Evolutionary conservation across 202 grass and related monocot genomes (phyloP), one percentile per base, ranked within the genome.

Genomic region (Zoysia matrella): DNA sequence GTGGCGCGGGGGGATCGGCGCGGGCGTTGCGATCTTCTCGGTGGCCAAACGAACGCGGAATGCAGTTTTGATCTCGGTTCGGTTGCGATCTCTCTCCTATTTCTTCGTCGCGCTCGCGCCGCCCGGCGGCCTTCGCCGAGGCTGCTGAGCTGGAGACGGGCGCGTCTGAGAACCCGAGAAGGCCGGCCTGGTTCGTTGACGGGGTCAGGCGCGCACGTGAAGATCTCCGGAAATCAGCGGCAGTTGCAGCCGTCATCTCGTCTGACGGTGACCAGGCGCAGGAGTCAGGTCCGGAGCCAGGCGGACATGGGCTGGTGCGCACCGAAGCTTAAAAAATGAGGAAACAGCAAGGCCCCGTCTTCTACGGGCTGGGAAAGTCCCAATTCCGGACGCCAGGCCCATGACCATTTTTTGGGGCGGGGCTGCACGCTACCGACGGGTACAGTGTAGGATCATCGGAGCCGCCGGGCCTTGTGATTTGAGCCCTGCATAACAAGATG

Each of bases 141-240:
- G 30, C 30, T 36, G 30, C 46, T 16, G 75, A 46, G 68, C 57
- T 55, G 74, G 56, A 15, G 14, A 1, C 53, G 55, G 39, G 69
- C 50, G 62, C 73, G 82, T 39, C 87, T 85, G 87, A 89, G 82
- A 78, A 73, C 60, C 78, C 87, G 78, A 89, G 82, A 65, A 69
- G 67, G 87, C 87, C 86, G 86, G 86, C 86, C 14, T 39, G 60
- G 16, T 15, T 67, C 1, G 30, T 75, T 81, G 87, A 84, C 81
- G 57, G 44, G 82, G 77, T 85, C 82, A 65, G 86, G 72, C 45
- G 48, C 56, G 14, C 1, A 52, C 69, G 7, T 62, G 58, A 60
- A 36, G 56, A 22, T 36, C 60, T 62, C 60, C 8, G 18, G 60
- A 62, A 62, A 16, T 46, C 10, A 60, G 60, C 42, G 64, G 22